Percentiles rank a stretch among this genome's conserved stretches.
phyloP scores from a whole-genome alignment of 495 filamentous ascomycete species.

The Penicillium atrosanguineum region DNA sequence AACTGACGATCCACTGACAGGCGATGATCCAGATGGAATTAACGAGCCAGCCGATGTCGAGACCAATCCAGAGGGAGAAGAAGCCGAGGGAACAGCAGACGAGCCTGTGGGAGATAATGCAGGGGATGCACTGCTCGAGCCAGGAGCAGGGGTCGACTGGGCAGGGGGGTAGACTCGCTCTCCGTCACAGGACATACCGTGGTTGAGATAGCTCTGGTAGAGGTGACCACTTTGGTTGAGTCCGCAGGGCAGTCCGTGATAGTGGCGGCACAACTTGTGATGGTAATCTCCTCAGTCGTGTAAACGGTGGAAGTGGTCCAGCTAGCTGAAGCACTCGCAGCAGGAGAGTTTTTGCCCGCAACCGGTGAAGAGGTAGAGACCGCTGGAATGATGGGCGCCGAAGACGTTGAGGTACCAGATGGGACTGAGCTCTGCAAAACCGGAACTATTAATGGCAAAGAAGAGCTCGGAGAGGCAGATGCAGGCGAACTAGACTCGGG shows the following conservation, averaged over 20 bases:
- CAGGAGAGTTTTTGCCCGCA: constrained; percentile 4
- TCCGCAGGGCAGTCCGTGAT: constrained; percentile 57
- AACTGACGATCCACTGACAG: not conserved
- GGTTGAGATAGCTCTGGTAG: constrained; percentile 55
- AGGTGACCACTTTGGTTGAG: constrained; percentile 51
- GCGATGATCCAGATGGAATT: not conserved
- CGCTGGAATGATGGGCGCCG: constrained; percentile 1
- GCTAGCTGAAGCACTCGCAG: constrained; percentile 9
- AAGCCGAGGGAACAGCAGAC: not conserved
- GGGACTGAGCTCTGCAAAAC: not conserved
- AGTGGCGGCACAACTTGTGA: constrained; percentile 54
- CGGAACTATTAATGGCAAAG: not conserved
- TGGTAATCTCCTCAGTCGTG: constrained; percentile 55
- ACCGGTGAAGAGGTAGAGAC: not conserved
- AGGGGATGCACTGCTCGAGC: not conserved
- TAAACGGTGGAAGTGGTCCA: constrained; percentile 60
- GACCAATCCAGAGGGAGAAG: not conserved
- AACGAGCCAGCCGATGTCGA: not conserved
- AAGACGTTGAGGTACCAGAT: not conserved
- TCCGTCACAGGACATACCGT: constrained; percentile 26
- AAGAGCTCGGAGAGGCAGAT: not conserved
- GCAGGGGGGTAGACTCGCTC: constrained; percentile 12
- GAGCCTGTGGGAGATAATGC: not conserved
- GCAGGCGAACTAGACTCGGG: not conserved
- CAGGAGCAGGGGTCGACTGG: constrained; percentile 34